Base-by-base conservation (phyloP, 2,329 filamentous ascomycete genomes). In the Penicillium sumatraense region DNA sequence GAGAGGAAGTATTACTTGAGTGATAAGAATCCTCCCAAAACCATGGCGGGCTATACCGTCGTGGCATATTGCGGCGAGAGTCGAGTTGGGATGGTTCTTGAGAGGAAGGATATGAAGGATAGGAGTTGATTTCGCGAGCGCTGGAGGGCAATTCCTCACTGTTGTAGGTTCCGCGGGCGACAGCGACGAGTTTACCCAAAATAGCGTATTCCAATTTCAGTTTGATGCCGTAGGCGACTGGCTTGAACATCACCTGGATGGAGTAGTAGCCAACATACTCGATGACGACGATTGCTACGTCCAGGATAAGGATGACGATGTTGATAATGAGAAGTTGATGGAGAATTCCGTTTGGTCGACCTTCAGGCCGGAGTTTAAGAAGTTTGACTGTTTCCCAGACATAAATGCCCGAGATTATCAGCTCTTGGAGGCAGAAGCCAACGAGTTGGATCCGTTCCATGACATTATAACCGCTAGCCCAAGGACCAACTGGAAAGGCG, bases 151-250 rank as follows among this genome's bases (percentile, higher is more conserved):
- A 7, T 9, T 64, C 53, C 2, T 56, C 48, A n/a, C 36, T 35
- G 16, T 55, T 50, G 7, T 38, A 44, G n/a, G 16, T n/a, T 5
- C 59, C 58, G 1, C 56, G 54, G 20, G 59, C 64, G 47, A 68
- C 49, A 2, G 58, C 45, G 9, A 80, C 72, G 8, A 80, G 63
- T 49, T 75, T 75, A 7, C 81, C 73, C 4, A 86, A 70, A 31
- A 86, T 79, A 18, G 81, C 78, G 56, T 80, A 80, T 68, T 86
- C 84, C 4, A 84, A 77, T 51, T 83, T 82, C 29, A 83, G 72
- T 73, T 73, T 73, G 53, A 73, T 61, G 49, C 70, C 72, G 48
- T 73, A 73, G 0, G 61, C 65, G 8, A 71, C 72, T 1, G 72
- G 70, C 53, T 79, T 79, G 55, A 75, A 72, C 49, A 70, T 68